Evolutionary conservation across 805 yeast species (phyloP), one percentile per base, ranked within the genome.

Genomic region (Tetrapisispora taiwanensis): DNA sequence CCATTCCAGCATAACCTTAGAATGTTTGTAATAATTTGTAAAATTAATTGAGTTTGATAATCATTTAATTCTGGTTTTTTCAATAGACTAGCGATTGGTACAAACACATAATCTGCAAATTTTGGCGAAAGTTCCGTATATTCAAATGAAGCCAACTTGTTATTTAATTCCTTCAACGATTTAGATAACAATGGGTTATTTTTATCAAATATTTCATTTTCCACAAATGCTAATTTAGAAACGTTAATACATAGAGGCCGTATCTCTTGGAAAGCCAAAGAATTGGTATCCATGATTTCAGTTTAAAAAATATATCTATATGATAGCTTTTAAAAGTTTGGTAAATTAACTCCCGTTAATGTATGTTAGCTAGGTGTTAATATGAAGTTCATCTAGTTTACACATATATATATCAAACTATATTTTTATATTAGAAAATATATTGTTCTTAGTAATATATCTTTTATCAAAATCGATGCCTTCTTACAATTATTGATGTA

Each of bases 91-190:
- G 78, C 71, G 3, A 81, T 52, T 0, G 88, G 87, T 12, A 77
- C 71, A 58, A 78, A 79, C 1, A 80, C 68, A 46, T 79, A 79
- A 48, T 80, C 84, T 0, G 82, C 82, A 17, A 79, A 53, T 22
- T 65, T 66, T 1, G 65, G 49, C 0, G 76, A 63, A 1, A 72
- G 43, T 1, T 45, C 13, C 4, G 36, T 51, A 48, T 52, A 36
- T 41, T 42, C 20, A 20, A 41, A 40, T 20, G 41, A 10, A 12
- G 38, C 32, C 33, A 69, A 47, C 18, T 54, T 42, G 0, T 43
- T 41, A 41, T 69, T 65, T 4, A 74, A 49, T 1, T 58, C 59
- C 30, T 55, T 57, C 24, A 75, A 48, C 1, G 71, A 60, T 4
- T 59, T 49, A 0, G 64, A 45, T 1, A 71, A 48, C 10, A 54